These are phyloP conservation scores for Paxillus rubicundulus DNA, from an alignment of 768 basidiomycete species.

Conservation along the genomic window DNA sequence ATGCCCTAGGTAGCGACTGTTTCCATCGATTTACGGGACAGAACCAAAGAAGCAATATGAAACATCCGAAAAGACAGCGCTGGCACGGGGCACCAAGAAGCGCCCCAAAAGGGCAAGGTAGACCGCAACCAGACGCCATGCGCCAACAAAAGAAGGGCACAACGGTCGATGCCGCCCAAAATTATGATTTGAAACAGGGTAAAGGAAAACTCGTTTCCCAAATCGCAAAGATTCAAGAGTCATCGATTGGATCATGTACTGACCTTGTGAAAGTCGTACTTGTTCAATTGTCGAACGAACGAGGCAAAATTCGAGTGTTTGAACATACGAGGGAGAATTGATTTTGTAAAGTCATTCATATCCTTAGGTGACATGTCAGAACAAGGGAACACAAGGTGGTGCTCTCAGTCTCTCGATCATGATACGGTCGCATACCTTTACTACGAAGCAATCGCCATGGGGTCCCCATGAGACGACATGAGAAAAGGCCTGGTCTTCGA, in stretches of 20 bases:
- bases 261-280: conserved; percentile 95
- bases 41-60: background rate
- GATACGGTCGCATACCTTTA: conserved; percentile 50
- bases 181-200: background rate
- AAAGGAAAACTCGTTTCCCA: too few relatives aligned
- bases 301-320: conserved; percentile 93
- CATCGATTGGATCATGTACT: conserved; percentile 17
- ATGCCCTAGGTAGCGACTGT: background rate
- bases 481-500: conserved; percentile 72
- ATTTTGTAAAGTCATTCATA: conserved; percentile 95
- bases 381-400: background rate
- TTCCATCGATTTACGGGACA: background rate
- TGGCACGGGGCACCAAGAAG: background rate
- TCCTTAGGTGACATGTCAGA: conserved; percentile 43
- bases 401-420: background rate
- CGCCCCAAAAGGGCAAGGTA: conserved; percentile 5
- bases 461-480: conserved; percentile 83
- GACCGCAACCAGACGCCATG: conserved; percentile 7
- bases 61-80: background rate
- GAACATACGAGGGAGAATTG: conserved; percentile 87
- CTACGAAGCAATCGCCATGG: conserved; percentile 84
- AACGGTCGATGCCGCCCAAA: conserved; percentile 16
- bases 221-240: background rate
- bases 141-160: conserved; percentile 11
- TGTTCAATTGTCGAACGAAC: conserved; percentile 92